Evolutionary conservation across 202 grass and related monocot genomes (phyloP).

Genomic region (Saccharum hybrid): DNA sequence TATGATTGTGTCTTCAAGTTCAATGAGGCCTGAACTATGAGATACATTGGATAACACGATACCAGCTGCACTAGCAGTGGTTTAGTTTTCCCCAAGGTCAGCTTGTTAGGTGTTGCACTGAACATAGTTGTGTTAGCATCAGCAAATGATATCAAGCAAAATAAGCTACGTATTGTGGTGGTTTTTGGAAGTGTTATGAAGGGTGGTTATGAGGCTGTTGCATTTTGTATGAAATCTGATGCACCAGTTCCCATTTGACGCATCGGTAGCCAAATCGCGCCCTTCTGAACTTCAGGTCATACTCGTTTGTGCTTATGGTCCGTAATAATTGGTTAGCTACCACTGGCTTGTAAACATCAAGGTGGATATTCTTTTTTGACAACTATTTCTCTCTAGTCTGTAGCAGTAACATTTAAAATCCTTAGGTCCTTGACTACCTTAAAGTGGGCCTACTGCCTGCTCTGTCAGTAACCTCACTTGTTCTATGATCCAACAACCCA

Average conservation of each 20-base stretch:
- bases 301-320: not conserved
- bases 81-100: not conserved
- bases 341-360: not conserved
- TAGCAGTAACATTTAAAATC: not conserved
- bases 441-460: too few species aligned
- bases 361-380: too few species aligned
- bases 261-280: not conserved
- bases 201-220: not conserved
- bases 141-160: not conserved
- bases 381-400: too few species aligned
- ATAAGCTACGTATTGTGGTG: constrained; percentile 8
- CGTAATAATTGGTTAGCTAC: not conserved
- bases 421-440: not conserved
- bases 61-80: not conserved
- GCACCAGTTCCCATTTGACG: not conserved
- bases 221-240: constrained; percentile 1
- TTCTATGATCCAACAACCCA: too few species aligned
- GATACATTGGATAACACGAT: not conserved
- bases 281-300: not conserved
- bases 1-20: constrained; percentile 99
- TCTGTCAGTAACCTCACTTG: too few species aligned
- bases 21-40: constrained; percentile 65
- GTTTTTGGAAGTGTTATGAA: not conserved
- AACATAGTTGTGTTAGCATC: not conserved
- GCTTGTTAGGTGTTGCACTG: constrained; percentile 10